Conservation (phyloP, 768 basidiomycete species). For the Pisolithus orientalis region DNA sequence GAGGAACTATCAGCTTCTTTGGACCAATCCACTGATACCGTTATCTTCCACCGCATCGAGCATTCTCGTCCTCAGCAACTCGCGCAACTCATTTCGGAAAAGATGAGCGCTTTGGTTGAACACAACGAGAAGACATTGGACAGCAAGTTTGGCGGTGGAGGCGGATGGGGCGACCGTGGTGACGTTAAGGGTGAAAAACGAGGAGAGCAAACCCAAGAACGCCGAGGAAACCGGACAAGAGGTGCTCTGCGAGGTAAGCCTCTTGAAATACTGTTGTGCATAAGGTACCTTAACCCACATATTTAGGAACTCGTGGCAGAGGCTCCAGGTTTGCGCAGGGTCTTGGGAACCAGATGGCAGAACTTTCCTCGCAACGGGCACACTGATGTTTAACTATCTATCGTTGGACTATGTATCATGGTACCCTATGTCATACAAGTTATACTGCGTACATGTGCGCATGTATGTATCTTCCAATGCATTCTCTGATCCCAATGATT, state of each 20-base stretch:
- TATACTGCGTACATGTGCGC: too few relatives aligned
- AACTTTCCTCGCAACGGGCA: constrained; percentile 17
- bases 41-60: constrained; percentile 92
- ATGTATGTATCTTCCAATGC: too few relatives aligned
- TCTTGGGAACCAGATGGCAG: constrained; percentile 73
- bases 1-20: constrained; percentile 92
- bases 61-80: constrained; percentile 84
- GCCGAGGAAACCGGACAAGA: constrained; percentile 55
- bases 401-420: too few relatives aligned
- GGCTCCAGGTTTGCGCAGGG: constrained; percentile 81
- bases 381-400: constrained; percentile 9
- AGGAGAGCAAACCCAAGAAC: constrained; percentile 72
- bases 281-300: not conserved
- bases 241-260: constrained; percentile 53
- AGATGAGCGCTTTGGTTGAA: constrained; percentile 79
- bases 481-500: too few relatives aligned
- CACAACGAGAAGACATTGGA: constrained; percentile 90
- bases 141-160: constrained; percentile 65
- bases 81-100: constrained; percentile 85
- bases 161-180: constrained; percentile 48
- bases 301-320: constrained; percentile 57
- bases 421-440: too few relatives aligned
- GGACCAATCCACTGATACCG: constrained; percentile 83
- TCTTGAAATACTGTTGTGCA: not conserved
- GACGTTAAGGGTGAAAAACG: constrained; percentile 65